Evolutionary conservation across 306 rosid species (phyloP).

Genomic region (Elaeagnus macrophylla): DNA sequence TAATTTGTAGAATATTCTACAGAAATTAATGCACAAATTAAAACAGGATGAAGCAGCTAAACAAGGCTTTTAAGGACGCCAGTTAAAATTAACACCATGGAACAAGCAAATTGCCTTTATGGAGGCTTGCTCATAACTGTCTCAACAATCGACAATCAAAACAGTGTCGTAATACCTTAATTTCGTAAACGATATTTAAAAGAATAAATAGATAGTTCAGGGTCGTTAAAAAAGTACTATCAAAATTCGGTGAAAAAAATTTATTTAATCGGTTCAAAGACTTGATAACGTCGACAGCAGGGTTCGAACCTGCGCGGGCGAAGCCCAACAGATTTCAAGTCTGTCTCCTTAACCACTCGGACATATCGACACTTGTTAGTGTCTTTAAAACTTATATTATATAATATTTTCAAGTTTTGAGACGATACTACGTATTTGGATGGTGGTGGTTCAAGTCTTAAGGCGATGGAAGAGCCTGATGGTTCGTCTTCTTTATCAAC

Average conservation of each 20-base stretch:
- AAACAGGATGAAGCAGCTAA: background rate
- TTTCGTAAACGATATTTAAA: too few relatives aligned
- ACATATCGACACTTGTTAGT: slow-evolving; percentile 22
- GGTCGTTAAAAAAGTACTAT: too few relatives aligned
- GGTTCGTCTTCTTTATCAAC: slow-evolving; percentile 33
- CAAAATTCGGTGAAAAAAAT: too few relatives aligned
- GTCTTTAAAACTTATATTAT: too few relatives aligned
- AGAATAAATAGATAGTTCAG: too few relatives aligned
- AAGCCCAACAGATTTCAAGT: slow-evolving; percentile 58
- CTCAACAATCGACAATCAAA: too few relatives aligned
- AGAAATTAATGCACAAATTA: slow-evolving; percentile 1
- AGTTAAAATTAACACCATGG: too few relatives aligned
- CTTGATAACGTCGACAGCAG: slow-evolving; percentile 53
- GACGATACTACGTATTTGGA: background rate
- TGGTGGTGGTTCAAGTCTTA: background rate
- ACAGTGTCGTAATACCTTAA: too few relatives aligned
- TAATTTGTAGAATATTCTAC: slow-evolving; percentile 4
- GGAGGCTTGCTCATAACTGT: slow-evolving; percentile 66
- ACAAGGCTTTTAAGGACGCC: background rate
- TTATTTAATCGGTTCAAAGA: too few relatives aligned
- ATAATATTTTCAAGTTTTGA: background rate
- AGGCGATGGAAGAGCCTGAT: slow-evolving; percentile 27
- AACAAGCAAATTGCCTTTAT: slow-evolving; percentile 38
- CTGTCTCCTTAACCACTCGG: slow-evolving; percentile 60
- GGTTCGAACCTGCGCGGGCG: slow-evolving; percentile 64